Evolutionary conservation across 1,139 yeast species (phyloP).

Genomic region (Candida pseudoviswanathii): DNA sequence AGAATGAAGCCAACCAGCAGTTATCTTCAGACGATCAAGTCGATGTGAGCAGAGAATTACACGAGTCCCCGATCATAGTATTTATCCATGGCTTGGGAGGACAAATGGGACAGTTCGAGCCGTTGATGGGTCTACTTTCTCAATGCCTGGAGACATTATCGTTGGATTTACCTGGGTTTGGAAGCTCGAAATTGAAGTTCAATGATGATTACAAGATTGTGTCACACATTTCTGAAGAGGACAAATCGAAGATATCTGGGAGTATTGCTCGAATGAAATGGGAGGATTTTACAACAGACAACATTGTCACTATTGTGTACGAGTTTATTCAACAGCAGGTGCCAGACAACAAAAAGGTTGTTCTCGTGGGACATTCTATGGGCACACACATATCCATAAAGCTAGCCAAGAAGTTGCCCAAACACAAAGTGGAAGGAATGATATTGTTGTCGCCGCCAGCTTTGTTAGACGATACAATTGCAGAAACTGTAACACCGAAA

Average conservation of each 20-base stretch:
- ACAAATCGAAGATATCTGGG: slow-evolving; percentile 30
- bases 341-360: slow-evolving; percentile 48
- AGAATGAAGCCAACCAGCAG: slow-evolving; percentile 34
- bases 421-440: slow-evolving; percentile 44
- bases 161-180: slow-evolving; percentile 78
- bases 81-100: slow-evolving; percentile 81
- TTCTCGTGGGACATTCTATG: slow-evolving; percentile 75
- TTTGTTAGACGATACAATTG: slow-evolving; percentile 31
- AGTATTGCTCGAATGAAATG: slow-evolving; percentile 38
- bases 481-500: neutral
- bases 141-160: slow-evolving; percentile 67
- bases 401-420: slow-evolving; percentile 46
- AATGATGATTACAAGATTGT: slow-evolving; percentile 22
- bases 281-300: slow-evolving; percentile 50
- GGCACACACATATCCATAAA: slow-evolving; percentile 61
- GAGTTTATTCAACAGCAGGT: slow-evolving; percentile 43
- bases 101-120: slow-evolving; percentile 72
- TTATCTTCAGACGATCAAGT: slow-evolving; percentile 20
- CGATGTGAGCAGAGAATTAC: slow-evolving; percentile 36
- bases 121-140: slow-evolving; percentile 61
- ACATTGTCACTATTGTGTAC: slow-evolving; percentile 47
- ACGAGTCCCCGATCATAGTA: slow-evolving; percentile 57
- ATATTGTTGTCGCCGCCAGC: slow-evolving; percentile 59
- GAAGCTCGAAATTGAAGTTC: slow-evolving; percentile 46
- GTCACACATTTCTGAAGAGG: slow-evolving; percentile 25